Evolutionary conservation across 2,329 filamentous ascomycete species (phyloP), one percentile per base, ranked within the genome.

Genomic region (Ustilaginoidea virens): DNA sequence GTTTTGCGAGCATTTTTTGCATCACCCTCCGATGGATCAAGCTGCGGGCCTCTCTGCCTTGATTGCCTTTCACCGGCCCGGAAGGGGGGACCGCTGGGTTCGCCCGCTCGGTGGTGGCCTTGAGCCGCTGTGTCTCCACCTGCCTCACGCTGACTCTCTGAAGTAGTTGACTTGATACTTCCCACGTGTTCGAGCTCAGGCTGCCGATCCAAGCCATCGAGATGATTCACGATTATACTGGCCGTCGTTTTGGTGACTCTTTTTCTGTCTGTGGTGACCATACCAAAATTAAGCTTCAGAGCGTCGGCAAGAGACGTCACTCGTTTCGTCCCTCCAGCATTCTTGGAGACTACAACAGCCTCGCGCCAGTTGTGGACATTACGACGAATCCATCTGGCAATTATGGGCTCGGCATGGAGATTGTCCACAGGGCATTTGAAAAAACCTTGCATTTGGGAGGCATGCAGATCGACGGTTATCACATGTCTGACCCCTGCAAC

Each of bases 381-480:
- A 51, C 78, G 73, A 35, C 79, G 77, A 45, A 98, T 92, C 90
- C 90, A 98, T 43, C 83, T 80, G 30, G 87, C 85, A 45, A 98
- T 83, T 38, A 96, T 69, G 11, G 90, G 87, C 53, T 98, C 90
- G 29, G 90, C 90, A 44, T 93, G 83, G 30, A 98, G 74, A 48
- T 98, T 96, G 56, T 98, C 90, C 35, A 98, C 87, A 0, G 90
- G 90, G 43, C 87, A 93, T 48, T 81, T 81, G 67, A 98, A 98
- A 61, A 98, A 98, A 33, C 90, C 90, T 58, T 98, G 90, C 83
- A 96, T 96, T 60, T 96, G 90, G n/a, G 80, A 85, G 30, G 81
- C 81, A 59, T 98, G 90, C 17, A 98, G 69, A 49, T 98, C 90
- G 48, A 98, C 80, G 11, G 90, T 98, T 45, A 98, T 86, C 52